Conservation (phyloP, 805 yeast genomes). For the Metschnikowia lachancei region DNA sequence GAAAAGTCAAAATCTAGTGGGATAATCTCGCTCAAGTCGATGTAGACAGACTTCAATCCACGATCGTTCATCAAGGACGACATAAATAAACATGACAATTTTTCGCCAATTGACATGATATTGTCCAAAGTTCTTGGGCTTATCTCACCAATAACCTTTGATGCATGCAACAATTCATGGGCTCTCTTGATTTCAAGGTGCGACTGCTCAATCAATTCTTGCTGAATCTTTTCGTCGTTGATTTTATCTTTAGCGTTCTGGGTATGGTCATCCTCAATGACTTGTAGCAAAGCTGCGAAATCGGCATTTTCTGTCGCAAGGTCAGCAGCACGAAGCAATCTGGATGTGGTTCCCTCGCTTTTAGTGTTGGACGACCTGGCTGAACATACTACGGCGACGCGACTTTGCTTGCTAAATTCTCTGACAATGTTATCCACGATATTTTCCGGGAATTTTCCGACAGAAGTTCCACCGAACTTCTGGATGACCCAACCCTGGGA, state of each 20-base stretch:
- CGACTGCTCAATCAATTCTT: constrained; percentile 57
- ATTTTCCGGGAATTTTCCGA: constrained; percentile 86
- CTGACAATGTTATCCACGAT: constrained; percentile 84
- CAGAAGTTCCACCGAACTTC: constrained; percentile 96
- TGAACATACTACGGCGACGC: constrained; percentile 93
- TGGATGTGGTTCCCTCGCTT: constrained; percentile 91
- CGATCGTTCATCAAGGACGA: constrained; percentile 78
- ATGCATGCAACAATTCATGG: constrained; percentile 73
- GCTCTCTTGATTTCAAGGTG: constrained; percentile 65
- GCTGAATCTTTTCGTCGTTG: constrained; percentile 42
- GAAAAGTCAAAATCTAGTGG: constrained; percentile 57
- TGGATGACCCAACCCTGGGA: constrained; percentile 54
- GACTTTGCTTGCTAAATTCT: constrained; percentile 53
- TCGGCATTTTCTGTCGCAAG: constrained; percentile 60
- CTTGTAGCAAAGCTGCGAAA: constrained; percentile 56
- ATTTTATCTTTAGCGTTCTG: constrained; percentile 63
- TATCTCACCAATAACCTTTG: constrained; percentile 88
- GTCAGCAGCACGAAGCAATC: constrained; percentile 83
- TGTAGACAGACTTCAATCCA: constrained; percentile 73
- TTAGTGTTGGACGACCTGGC: constrained; percentile 91
- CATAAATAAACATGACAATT: constrained; percentile 86
- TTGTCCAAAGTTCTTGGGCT: constrained; percentile 83
- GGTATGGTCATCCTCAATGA: constrained; percentile 75
- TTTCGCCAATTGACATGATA: constrained; percentile 92
- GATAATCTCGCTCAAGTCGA: constrained; percentile 74